These are phyloP conservation scores for Theileria parva DNA, from an alignment of 169 alveolate genomes.

Conservation along the genomic window DNA sequence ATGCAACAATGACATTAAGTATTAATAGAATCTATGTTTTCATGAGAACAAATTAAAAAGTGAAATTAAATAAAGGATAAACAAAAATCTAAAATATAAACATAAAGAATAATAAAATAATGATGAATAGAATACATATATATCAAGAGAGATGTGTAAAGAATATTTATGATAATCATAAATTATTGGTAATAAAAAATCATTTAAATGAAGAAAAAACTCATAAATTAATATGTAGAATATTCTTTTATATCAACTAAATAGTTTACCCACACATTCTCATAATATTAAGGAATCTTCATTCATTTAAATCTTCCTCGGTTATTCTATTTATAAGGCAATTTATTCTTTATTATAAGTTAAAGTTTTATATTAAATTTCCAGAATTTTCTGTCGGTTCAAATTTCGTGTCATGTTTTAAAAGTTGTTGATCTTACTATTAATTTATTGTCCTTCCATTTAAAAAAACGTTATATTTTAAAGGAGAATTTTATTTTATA, in stretches of 20 bases:
- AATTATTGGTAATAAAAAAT: neutral
- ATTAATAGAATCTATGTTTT: neutral
- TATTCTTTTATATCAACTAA: neutral
- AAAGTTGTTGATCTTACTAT: no score
- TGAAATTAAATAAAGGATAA: neutral
- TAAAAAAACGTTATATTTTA: no score
- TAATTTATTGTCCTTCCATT: no score
- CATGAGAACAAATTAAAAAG: neutral
- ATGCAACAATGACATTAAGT: neutral
- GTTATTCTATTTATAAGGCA: no score
- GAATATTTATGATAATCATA: neutral
- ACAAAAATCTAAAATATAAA: neutral
- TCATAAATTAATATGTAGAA: neutral
- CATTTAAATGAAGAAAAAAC: neutral
- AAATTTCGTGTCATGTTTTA: no score
- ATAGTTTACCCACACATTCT: constrained; percentile 3
- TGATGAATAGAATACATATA: neutral
- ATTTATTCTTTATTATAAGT: no score
- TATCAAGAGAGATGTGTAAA: neutral
- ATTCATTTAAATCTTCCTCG: no score
- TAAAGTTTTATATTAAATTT: no score
- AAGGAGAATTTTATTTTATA: neutral
- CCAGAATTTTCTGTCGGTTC: no score
- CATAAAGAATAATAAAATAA: neutral
- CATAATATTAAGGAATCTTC: neutral